Percentiles rank a stretch among this genome's conserved stretches.
phyloP scores from a whole-genome alignment of 306 rosid genomes.

The Rosa rugosa region DNA sequence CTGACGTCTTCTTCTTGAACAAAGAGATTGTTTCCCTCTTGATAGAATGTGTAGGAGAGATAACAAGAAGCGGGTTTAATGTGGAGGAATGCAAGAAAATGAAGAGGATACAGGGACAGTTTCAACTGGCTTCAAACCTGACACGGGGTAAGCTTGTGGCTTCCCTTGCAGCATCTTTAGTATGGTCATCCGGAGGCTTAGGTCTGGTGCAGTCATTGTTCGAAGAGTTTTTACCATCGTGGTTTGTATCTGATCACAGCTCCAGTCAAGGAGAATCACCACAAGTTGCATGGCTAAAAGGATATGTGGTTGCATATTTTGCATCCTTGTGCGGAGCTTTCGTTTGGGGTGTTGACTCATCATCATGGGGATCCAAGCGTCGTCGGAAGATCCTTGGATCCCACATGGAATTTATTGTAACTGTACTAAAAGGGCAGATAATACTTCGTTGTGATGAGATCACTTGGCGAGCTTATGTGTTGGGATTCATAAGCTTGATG shows the following conservation, averaged over 20 bases:
- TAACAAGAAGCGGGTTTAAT: constrained; percentile 31
- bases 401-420: constrained; percentile 86
- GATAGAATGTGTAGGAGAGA: constrained; percentile 74
- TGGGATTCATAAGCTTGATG: constrained; percentile 78
- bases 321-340: constrained; percentile 77
- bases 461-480: constrained; percentile 83
- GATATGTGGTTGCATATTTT: constrained; percentile 83
- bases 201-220: constrained; percentile 70
- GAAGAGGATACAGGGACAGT: constrained; percentile 50
- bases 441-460: constrained; percentile 77
- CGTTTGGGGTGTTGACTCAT: constrained; percentile 88
- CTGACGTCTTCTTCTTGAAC: constrained; percentile 60
- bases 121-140: constrained; percentile 66
- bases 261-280: constrained; percentile 49
- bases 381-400: constrained; percentile 70
- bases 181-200: constrained; percentile 80
- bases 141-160: constrained; percentile 78
- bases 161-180: constrained; percentile 82
- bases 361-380: constrained; percentile 69
- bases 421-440: constrained; percentile 85
- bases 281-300: constrained; percentile 71
- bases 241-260: constrained; percentile 82
- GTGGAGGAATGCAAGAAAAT: constrained; percentile 42
- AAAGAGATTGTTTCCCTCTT: constrained; percentile 75
- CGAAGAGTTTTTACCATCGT: constrained; percentile 82